A percentile compares a stretch with the other conserved stretches of the same genome.
These are phyloP conservation scores for Penicillium psychrofluorescens DNA, from an alignment of 495 filamentous ascomycete genomes.

Conservation along the genomic window DNA sequence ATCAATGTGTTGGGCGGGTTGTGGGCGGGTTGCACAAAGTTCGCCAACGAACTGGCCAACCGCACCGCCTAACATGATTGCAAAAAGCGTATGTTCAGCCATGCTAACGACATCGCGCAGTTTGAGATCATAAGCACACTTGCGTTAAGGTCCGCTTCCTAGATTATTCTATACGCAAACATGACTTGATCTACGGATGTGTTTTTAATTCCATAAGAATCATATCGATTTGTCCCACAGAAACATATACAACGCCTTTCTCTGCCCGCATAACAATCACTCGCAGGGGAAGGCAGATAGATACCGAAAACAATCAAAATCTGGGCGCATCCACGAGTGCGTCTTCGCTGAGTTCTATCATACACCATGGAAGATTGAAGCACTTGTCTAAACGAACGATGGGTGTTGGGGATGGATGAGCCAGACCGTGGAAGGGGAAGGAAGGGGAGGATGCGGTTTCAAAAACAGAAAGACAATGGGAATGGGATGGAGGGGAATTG, in stretches of 20 bases:
- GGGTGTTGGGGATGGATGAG: conserved; percentile 7
- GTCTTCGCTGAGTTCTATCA: conserved; percentile 18
- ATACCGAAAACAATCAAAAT: conserved; percentile 4
- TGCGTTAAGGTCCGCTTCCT: no score
- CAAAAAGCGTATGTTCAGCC: no score
- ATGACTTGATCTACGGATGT: neutral
- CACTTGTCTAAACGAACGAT: conserved; percentile 9
- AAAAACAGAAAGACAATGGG: conserved; percentile 2
- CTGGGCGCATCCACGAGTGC: conserved; percentile 9
- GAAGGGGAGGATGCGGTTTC: neutral
- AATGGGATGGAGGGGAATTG: conserved; percentile 4
- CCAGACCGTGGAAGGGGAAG: conserved; percentile 4
- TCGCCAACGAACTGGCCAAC: no score
- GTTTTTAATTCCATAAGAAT: neutral
- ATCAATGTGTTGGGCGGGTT: no score
- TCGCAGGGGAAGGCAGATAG: conserved; percentile 5
- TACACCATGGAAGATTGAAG: conserved; percentile 23
- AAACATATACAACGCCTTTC: neutral
- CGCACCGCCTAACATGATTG: no score
- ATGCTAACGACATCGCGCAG: no score
- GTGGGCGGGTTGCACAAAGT: no score
- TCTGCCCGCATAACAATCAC: neutral
- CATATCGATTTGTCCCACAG: neutral
- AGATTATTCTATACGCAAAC: no score
- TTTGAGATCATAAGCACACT: no score